Percentiles rank a stretch among this genome's conserved stretches.
phyloP scores from a whole-genome alignment of 306 rosid species.

The Vigna mungo region DNA sequence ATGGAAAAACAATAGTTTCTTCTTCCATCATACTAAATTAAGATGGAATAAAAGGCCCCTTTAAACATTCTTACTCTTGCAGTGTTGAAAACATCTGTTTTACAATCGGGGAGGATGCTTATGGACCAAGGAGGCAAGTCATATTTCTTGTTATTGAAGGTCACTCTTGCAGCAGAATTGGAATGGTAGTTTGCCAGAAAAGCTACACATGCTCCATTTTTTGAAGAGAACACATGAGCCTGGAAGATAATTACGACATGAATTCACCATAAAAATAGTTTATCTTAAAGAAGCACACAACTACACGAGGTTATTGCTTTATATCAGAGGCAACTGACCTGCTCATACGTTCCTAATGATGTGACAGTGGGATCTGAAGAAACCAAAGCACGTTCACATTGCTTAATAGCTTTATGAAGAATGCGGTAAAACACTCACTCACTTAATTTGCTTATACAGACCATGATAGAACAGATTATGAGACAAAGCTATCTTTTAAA shows the following conservation, averaged over 20 bases:
- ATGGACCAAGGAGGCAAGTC: slow-evolving; percentile 95
- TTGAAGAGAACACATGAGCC: slow-evolving; percentile 83
- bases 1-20: slow-evolving; percentile 1
- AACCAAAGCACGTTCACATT: slow-evolving; percentile 83
- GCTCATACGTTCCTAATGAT: slow-evolving; percentile 78
- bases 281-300: neutral
- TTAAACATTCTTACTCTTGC: slow-evolving; percentile 67
- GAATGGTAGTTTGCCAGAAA: slow-evolving; percentile 79
- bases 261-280: slow-evolving; percentile 26
- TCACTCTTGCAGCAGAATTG: slow-evolving; percentile 65
- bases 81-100: slow-evolving; percentile 76
- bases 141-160: slow-evolving; percentile 73
- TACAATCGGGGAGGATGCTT: slow-evolving; percentile 97
- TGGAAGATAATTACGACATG: slow-evolving; percentile 46
- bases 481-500: slow-evolving; percentile 2
- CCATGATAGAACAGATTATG: slow-evolving; percentile 3
- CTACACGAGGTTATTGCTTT: slow-evolving; percentile 22
- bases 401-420: slow-evolving; percentile 80
- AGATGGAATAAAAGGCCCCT: slow-evolving; percentile 4
- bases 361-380: slow-evolving; percentile 79
- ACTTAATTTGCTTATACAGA: neutral
- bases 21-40: slow-evolving; percentile 4
- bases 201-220: slow-evolving; percentile 74
- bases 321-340: slow-evolving; percentile 58
- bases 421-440: slow-evolving; percentile 36